Evolutionary conservation across 2,329 filamentous ascomycete species (phyloP), one percentile per base, ranked within the genome.

Genomic region (Daldinia eschscholtzii): DNA sequence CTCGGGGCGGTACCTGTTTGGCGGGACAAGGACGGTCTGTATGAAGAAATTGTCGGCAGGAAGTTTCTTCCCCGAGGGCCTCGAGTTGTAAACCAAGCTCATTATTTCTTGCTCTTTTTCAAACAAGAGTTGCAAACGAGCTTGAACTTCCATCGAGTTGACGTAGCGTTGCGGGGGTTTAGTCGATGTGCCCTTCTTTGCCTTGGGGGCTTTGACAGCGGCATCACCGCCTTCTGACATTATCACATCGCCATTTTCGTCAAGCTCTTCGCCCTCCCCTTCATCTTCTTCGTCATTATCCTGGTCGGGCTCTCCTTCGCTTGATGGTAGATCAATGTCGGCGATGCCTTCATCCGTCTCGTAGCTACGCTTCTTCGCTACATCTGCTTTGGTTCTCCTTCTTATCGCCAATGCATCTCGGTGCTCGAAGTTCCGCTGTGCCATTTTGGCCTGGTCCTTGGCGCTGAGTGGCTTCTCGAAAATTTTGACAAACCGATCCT

Each of bases 21-120:
- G 96, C 1, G 97, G 94, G 0, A 99, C 93, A 13, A 98, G 84
- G 59, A 99, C 84, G 39, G 90, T 91, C 64, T 92, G 90, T 64
- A 98, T 85, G 81, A 99, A 99, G 82, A 99, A 98, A 90, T 98
- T 97, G 73, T 97, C 92, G 1, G 93, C 88, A 2, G 84, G 89
- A n/a, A 93, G 81, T 63, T 86, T 88, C 77, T 88, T 90, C 4
- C 86, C 83, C 7, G 80, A 79, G 4, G 91, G 89, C 65, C 91
- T 90, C 18, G 93, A 91, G 77, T 90, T 92, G 81, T 98, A 99
- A 4, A 99, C 83, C n/a, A 98, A 84, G 15, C 89, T 86, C 48
- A 99, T 80, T 35, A 99, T 86, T 48, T 97, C 93, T 70, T 91
- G 88, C 77, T 99, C 96, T 69, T 93, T 92, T 71, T 93, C 88